These are phyloP conservation scores for Lactarius tabidus DNA, from an alignment of 768 basidiomycete species.

Conservation along the genomic window DNA sequence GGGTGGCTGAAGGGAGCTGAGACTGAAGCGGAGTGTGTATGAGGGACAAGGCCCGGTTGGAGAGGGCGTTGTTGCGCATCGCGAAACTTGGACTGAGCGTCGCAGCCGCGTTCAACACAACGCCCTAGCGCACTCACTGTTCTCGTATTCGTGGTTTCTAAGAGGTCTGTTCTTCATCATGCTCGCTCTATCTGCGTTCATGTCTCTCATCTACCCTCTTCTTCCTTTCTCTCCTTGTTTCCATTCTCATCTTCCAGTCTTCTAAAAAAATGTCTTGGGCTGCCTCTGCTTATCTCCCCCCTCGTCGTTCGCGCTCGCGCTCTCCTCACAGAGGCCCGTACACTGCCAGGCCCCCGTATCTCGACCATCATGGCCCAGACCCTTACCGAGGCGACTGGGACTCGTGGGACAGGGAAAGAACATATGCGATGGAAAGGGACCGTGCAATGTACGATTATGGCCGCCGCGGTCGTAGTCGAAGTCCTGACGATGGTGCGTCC, in stretches of 20 bases:
- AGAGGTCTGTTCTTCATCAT: conserved; percentile 94
- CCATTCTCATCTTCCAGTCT: conserved; percentile 49
- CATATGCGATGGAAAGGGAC: conserved; percentile 68
- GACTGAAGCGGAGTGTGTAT: conserved; percentile 43
- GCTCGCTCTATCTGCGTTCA: conserved; percentile 72
- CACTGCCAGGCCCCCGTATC: conserved; percentile 51
- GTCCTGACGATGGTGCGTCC: conserved; percentile 68
- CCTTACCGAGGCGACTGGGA: conserved; percentile 66
- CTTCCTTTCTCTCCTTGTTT: conserved; percentile 42
- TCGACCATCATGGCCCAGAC: conserved; percentile 56
- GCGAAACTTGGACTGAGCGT: conserved; percentile 51
- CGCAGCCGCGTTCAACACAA: conserved; percentile 40
- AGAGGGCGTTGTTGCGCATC: conserved; percentile 43
- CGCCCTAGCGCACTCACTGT: conserved; percentile 35
- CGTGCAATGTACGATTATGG: conserved; percentile 62
- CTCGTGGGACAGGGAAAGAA: conserved; percentile 65
- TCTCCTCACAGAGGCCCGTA: conserved; percentile 58
- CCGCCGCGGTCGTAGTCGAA: conserved; percentile 72
- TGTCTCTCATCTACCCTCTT: conserved; percentile 69
- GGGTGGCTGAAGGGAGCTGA: conserved; percentile 18
- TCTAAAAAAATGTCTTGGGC: conserved; percentile 61
- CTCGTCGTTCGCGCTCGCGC: conserved; percentile 79
- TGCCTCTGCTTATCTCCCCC: conserved; percentile 61
- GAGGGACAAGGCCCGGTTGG: conserved; percentile 18
- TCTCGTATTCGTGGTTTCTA: conserved; percentile 46